Evolutionary conservation across 2,329 filamentous ascomycete genomes (phyloP), one percentile per base, ranked within the genome.

Genomic region (Arachnopeziza araneosa): DNA sequence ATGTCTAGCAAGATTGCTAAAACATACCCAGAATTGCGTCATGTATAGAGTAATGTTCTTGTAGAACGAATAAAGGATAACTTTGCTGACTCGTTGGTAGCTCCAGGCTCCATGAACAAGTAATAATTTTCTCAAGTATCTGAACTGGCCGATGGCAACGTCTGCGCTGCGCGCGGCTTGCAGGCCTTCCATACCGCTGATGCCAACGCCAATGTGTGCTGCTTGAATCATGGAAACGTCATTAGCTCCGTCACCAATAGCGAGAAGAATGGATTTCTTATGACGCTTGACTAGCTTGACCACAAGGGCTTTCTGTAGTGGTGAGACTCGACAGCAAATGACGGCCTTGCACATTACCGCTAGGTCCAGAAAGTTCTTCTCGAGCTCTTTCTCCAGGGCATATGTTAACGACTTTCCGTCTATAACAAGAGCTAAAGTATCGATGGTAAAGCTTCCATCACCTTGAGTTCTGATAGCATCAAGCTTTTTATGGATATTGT

Each of bases 221-320:
- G 95, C 95, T 78, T 99, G 95, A 58, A 99, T 99, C 95, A 99
- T 99, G 21, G 93, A 97, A n/a, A 99, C 95, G 71, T 99, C 95
- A 76, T 99, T 99, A 53, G 95, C 95, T 66, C 95, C 95, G 70
- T 99, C 95, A 67, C 95, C 95, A 73, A 99, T 97, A 56, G 95
- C 95, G 55, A 99, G 85, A 57, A 97, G 85, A 67, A 99, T 92
- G 14, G 91, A 86, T 72, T 97, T 90, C 67, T 95, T 84, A 73
- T 96, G 91, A 67, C 85, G 84, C 67, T 98, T 99, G 71, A 99
- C 95, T 66, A 98, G 85, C 79, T 99, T 99, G 67, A 99, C 95
- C 23, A 99, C 95, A 64, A 99, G 80, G 19, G 95, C 96, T 76
- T 99, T 99, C 71, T 99, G 95, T 54, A 99, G 81, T 2, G 95